Evolutionary conservation across 2,329 filamentous ascomycete genomes (phyloP).

Genomic region (Neocatenulostroma microsporum): DNA sequence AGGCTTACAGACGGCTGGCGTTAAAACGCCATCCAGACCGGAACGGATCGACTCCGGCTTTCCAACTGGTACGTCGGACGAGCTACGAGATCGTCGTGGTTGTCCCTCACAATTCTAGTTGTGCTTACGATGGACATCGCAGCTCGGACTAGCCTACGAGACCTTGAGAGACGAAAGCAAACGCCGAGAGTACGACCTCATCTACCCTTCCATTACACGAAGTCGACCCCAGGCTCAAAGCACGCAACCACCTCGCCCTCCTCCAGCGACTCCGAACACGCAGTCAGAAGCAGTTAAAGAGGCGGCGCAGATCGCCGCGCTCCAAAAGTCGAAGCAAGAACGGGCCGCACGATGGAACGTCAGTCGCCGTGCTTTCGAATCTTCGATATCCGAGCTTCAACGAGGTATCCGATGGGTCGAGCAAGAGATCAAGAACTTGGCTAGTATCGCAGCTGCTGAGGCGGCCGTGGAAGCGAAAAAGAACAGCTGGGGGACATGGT

Average conservation of each 20-base stretch:
- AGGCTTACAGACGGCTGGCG: slow-evolving; percentile 29
- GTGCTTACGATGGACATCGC: slow-evolving; percentile 10
- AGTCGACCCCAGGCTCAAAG: slow-evolving; percentile 13
- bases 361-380: slow-evolving; percentile 1
- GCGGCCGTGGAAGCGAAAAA: slow-evolving; percentile 20
- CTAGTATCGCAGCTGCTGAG: slow-evolving; percentile 1
- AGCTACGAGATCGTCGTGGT: not conserved
- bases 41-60: slow-evolving; percentile 30
- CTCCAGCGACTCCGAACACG: slow-evolving; percentile 18
- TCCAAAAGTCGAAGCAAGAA: not conserved
- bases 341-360: not conserved
- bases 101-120: too few species aligned
- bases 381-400: not conserved
- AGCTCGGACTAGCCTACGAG: slow-evolving; percentile 30
- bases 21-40: slow-evolving; percentile 31
- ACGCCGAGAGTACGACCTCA: slow-evolving; percentile 28
- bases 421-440: not conserved
- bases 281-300: slow-evolving; percentile 13
- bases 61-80: slow-evolving; percentile 28
- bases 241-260: slow-evolving; percentile 14
- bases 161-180: slow-evolving; percentile 27
- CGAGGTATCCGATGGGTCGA: not conserved
- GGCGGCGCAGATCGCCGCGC: not conserved
- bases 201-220: slow-evolving; percentile 27
- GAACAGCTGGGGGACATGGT: slow-evolving; percentile 28